Percentiles rank a stretch among this genome's conserved stretches.
phyloP scores from a whole-genome alignment of 345 rosid genomes.

The Bretschneidera sinensis region DNA sequence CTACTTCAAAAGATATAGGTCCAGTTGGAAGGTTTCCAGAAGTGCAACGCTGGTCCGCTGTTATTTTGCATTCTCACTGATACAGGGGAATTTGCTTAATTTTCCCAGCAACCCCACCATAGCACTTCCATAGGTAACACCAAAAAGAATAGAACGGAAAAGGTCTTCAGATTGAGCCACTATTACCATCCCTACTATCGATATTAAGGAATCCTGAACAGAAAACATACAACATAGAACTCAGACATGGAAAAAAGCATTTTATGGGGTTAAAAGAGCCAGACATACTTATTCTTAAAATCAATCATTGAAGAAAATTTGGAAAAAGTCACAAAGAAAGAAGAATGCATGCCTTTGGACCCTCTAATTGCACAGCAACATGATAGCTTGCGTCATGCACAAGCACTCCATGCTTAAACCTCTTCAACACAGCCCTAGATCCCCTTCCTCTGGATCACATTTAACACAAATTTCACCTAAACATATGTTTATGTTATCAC shows the following conservation, averaged over 20 bases:
- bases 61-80: too few species aligned
- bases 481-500: background rate
- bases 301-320: background rate
- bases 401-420: conserved; percentile 59
- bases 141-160: conserved; percentile 47
- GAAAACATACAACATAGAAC: background rate
- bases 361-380: conserved; percentile 62
- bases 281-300: background rate
- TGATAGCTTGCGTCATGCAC: conserved; percentile 77
- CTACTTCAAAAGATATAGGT: too few species aligned
- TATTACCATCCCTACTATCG: conserved; percentile 46
- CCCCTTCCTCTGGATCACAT: conserved; percentile 70
- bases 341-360: conserved; percentile 60
- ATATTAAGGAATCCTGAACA: conserved; percentile 55
- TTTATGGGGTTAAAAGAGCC: background rate
- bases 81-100: too few species aligned
- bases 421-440: conserved; percentile 74
- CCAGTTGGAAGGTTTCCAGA: too few species aligned
- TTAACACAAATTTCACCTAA: conserved; percentile 4
- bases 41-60: too few species aligned
- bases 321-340: conserved; percentile 6
- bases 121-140: conserved; percentile 51
- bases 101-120: conserved; percentile 72
- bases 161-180: conserved; percentile 34
- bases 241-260: background rate